phyloP scores from a whole-genome alignment of 495 filamentous ascomycete genomes.

The Penicillium bovifimosum region DNA sequence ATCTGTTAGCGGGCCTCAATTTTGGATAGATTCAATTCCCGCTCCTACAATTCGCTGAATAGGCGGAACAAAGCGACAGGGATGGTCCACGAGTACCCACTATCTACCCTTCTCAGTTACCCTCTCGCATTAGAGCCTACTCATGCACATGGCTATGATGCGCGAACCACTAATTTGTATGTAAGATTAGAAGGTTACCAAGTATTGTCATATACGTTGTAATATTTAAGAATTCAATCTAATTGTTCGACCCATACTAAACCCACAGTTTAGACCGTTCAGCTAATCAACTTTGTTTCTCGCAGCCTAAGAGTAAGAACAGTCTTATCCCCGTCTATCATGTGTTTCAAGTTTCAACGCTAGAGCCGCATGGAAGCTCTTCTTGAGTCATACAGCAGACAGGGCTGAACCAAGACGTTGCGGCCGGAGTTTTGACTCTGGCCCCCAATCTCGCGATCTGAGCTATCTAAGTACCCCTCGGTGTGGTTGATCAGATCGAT shows the following conservation, averaged over 20 bases:
- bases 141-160: conserved; percentile 1
- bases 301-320: neutral
- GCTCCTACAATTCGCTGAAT: conserved; percentile 1
- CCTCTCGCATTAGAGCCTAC: neutral
- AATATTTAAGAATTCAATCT: neutral
- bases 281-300: neutral
- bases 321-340: neutral
- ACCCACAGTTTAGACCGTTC: neutral
- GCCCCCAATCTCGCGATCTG: neutral
- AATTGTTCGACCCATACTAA: neutral
- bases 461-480: neutral
- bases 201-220: neutral
- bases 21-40: conserved; percentile 10
- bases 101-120: neutral
- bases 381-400: neutral
- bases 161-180: neutral
- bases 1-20: conserved; percentile 12
- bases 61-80: conserved; percentile 13
- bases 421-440: neutral
- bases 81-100: neutral
- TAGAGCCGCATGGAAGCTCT: neutral
- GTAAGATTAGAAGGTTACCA: neutral
- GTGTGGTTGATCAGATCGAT: neutral
- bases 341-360: neutral
- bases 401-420: conserved; percentile 5